Evolutionary conservation across 805 yeast genomes (phyloP).

Genomic region (Metschnikowia gruessii): DNA sequence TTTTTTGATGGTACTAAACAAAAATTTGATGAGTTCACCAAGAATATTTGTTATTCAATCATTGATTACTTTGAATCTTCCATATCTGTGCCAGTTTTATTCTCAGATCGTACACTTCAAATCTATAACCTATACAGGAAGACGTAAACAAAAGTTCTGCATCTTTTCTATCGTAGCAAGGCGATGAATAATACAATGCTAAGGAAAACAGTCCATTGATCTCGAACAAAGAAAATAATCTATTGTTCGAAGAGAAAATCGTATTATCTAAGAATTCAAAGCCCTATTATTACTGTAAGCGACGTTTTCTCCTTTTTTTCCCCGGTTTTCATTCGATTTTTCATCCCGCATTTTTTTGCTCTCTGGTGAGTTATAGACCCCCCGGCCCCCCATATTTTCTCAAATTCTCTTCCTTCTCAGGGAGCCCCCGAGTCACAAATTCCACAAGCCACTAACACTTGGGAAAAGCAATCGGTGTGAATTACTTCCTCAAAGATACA

Average conservation of each 20-base stretch:
- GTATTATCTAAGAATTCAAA: too few relatives aligned
- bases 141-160: conserved; percentile 2
- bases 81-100: not conserved
- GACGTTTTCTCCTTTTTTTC: not conserved
- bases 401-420: not conserved
- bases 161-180: not conserved
- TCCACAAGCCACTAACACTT: not conserved
- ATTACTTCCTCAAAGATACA: too few relatives aligned
- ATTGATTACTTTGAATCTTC: too few relatives aligned
- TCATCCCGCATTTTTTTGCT: not conserved
- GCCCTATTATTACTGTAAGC: not conserved
- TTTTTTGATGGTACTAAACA: not conserved
- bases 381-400: not conserved
- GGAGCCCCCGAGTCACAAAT: not conserved
- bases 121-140: not conserved
- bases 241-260: too few relatives aligned
- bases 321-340: not conserved
- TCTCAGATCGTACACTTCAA: not conserved
- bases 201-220: not conserved
- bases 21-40: too few relatives aligned
- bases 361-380: not conserved
- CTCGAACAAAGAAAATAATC: too few relatives aligned
- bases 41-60: not conserved
- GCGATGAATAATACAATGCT: not conserved
- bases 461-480: not conserved